These are phyloP conservation scores for Solanum hybrid DNA, from an alignment of 305 asterid species.

Conservation along the genomic window DNA sequence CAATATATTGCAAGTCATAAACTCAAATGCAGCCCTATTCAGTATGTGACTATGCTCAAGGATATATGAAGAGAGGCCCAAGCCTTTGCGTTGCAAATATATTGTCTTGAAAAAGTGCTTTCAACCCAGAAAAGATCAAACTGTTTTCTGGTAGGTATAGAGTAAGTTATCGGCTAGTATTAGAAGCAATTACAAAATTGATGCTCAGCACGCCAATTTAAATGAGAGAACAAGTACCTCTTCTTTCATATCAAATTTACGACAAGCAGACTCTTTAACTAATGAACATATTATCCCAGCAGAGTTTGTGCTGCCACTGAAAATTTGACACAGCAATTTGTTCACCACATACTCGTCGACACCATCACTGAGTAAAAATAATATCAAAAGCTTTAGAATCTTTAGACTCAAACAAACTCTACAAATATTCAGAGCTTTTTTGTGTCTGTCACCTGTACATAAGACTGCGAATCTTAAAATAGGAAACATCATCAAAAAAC, in stretches of 20 bases:
- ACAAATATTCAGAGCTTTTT: not conserved
- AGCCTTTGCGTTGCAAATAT: not conserved
- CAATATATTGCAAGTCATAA: not conserved
- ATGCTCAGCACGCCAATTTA: not conserved
- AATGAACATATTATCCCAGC: slow-evolving; percentile 46
- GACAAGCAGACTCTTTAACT: slow-evolving; percentile 72
- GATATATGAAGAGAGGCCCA: not conserved
- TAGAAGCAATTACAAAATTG: not conserved
- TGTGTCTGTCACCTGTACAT: slow-evolving; percentile 51
- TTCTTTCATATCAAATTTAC: slow-evolving; percentile 95
- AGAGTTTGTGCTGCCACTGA: slow-evolving; percentile 31
- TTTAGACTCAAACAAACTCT: not conserved
- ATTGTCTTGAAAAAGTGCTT: not conserved
- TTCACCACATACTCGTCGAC: slow-evolving; percentile 79
- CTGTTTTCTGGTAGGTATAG: not conserved
- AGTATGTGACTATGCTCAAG: not conserved
- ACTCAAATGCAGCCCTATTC: not conserved
- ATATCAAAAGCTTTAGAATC: not conserved
- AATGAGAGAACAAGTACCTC: slow-evolving; percentile 49
- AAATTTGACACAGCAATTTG: slow-evolving; percentile 73
- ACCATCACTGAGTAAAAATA: slow-evolving; percentile 63
- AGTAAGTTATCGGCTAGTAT: not conserved
- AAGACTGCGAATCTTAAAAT: slow-evolving; percentile 84
- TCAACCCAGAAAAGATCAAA: not conserved
- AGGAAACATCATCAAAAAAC: slow-evolving; percentile 70